Percentiles rank a stretch among this genome's conserved stretches.
phyloP scores from a whole-genome alignment of 2,329 filamentous ascomycete species.

The Sporothrix curviconia region DNA sequence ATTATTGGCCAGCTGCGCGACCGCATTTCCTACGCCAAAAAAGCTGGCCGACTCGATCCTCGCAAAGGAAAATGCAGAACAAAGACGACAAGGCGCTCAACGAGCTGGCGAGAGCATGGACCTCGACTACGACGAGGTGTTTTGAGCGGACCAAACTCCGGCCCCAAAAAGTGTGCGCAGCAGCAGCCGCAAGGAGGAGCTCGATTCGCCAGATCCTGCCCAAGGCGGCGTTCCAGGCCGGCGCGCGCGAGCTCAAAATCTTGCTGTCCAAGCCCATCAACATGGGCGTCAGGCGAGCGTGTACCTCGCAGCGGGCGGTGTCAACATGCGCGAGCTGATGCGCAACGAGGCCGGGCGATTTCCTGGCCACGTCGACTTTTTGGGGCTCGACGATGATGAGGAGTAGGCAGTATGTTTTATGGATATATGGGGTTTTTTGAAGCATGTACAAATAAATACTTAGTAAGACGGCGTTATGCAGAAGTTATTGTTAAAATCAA shows the following conservation, averaged over 20 bases:
- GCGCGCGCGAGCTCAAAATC: conserved; percentile 66
- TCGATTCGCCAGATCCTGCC: conserved; percentile 58
- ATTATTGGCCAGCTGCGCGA: conserved; percentile 70
- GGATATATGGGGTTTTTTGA: no score
- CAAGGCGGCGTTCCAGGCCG: conserved; percentile 64
- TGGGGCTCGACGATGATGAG: conserved; percentile 41
- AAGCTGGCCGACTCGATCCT: conserved; percentile 73
- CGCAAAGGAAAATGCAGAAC: conserved; percentile 79
- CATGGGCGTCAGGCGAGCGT: conserved; percentile 75
- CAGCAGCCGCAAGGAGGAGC: conserved; percentile 67
- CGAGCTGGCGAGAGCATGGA: conserved; percentile 81
- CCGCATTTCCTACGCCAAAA: conserved; percentile 74
- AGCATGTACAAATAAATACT: no score
- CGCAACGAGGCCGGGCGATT: conserved; percentile 58
- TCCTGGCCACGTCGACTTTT: no score
- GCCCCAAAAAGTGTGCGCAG: conserved; percentile 4
- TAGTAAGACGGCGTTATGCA: no score
- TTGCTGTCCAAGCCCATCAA: conserved; percentile 71
- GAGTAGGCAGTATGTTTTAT: background rate
- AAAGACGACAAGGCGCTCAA: conserved; percentile 81
- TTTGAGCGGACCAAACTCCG: conserved; percentile 9
- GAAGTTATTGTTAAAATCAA: no score
- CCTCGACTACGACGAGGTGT: conserved; percentile 81
- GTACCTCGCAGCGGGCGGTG: conserved; percentile 77
- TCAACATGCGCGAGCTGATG: conserved; percentile 71